These are phyloP conservation scores for Hanseniaspora taiwanica DNA, from an alignment of 805 yeast genomes.

Conservation along the genomic window DNA sequence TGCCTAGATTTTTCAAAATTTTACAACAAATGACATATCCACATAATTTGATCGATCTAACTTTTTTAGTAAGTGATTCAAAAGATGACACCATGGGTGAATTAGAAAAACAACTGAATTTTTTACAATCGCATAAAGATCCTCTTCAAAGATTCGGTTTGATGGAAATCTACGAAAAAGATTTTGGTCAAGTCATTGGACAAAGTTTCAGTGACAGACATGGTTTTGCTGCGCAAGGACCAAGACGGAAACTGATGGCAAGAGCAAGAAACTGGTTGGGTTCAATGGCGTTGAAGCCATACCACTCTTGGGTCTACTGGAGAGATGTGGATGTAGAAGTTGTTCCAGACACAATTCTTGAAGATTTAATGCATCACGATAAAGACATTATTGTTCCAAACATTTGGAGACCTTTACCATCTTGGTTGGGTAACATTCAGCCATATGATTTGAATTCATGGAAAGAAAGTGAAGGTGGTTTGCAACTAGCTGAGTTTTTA, in stretches of 20 bases:
- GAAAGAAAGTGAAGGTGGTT: slow-evolving; percentile 76
- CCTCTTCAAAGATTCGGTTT: slow-evolving; percentile 57
- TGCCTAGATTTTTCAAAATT: slow-evolving; percentile 81
- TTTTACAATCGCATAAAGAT: slow-evolving; percentile 55
- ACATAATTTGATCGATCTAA: slow-evolving; percentile 67
- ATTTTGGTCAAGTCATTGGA: slow-evolving; percentile 87
- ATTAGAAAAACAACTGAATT: slow-evolving; percentile 41
- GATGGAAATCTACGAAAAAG: slow-evolving; percentile 80
- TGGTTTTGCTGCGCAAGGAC: slow-evolving; percentile 93
- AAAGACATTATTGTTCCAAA: slow-evolving; percentile 91
- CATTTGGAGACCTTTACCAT: slow-evolving; percentile 83
- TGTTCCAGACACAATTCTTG: slow-evolving; percentile 69
- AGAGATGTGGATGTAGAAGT: slow-evolving; percentile 96
- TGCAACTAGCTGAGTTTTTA: slow-evolving; percentile 58
- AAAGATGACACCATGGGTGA: slow-evolving; percentile 75
- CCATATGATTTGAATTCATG: slow-evolving; percentile 78
- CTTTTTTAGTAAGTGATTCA: slow-evolving; percentile 84
- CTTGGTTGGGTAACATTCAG: slow-evolving; percentile 74
- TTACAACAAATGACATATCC: slow-evolving; percentile 74
- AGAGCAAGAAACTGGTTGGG: slow-evolving; percentile 91
- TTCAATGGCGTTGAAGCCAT: slow-evolving; percentile 74
- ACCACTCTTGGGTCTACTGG: slow-evolving; percentile 96
- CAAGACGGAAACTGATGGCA: slow-evolving; percentile 89
- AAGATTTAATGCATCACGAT: slow-evolving; percentile 85
- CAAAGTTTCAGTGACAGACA: slow-evolving; percentile 90